Conservation (phyloP, 305 asterid species). For the Vinca major region DNA sequence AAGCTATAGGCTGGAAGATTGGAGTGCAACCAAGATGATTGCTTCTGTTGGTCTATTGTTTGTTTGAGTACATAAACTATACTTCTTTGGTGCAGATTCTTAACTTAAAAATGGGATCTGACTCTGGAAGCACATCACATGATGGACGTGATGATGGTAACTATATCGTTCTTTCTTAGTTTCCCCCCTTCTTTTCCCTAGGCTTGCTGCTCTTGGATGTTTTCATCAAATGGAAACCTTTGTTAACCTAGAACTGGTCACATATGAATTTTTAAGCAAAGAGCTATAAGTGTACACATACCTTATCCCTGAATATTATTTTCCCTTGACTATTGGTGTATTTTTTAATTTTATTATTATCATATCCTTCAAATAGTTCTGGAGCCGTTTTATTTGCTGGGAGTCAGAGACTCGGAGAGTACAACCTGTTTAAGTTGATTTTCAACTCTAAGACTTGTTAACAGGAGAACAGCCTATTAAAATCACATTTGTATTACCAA, state of each 20-base stretch:
- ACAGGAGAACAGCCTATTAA: too few relatives aligned
- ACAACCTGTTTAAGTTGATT: not conserved
- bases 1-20: not conserved
- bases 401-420: not conserved
- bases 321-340: not conserved
- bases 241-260: not conserved
- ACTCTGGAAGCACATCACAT: slow-evolving; percentile 32
- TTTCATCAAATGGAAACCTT: not conserved
- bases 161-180: not conserved
- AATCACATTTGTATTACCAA: too few relatives aligned
- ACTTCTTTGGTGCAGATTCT: slow-evolving; percentile 3
- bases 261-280: not conserved
- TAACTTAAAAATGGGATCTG: slow-evolving; percentile 31
- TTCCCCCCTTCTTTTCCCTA: not conserved
- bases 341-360: not conserved
- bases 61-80: not conserved
- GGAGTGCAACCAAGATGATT: not conserved
- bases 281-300: not conserved
- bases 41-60: not conserved
- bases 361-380: not conserved
- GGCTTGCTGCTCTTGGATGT: not conserved
- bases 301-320: not conserved
- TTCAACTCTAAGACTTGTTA: too few relatives aligned
- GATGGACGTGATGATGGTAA: slow-evolving; percentile 44
- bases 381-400: not conserved